phyloP scores from a whole-genome alignment of 23 red algal genomes.

The Gracilariopsis chorda region DNA sequence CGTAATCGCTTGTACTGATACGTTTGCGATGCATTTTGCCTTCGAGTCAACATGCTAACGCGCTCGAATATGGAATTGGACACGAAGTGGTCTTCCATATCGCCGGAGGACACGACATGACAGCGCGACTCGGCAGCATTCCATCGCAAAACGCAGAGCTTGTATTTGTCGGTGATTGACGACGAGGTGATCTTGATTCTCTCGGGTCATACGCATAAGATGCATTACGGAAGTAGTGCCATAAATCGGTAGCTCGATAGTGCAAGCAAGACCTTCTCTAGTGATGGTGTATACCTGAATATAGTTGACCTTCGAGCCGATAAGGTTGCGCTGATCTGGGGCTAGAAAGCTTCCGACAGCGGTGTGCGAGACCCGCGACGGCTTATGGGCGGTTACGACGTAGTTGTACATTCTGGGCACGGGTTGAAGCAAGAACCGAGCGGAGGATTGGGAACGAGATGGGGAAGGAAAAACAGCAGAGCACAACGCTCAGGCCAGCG shows the following conservation, averaged over 20 bases:
- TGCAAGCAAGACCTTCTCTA: constrained; percentile 63
- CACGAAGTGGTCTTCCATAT: constrained; percentile 76
- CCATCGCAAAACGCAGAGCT: constrained; percentile 83
- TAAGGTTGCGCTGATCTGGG: constrained; percentile 63
- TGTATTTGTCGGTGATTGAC: constrained; percentile 82
- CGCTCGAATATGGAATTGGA: constrained; percentile 11
- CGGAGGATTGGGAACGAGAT: too few relatives aligned
- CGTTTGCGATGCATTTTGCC: constrained; percentile 54
- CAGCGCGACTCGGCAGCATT: constrained; percentile 47
- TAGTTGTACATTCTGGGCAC: constrained; percentile 83
- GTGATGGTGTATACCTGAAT: constrained; percentile 83
- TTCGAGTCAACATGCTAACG: constrained; percentile 76
- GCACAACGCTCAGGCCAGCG: too few relatives aligned
- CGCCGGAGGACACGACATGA: constrained; percentile 73
- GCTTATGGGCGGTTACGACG: constrained; percentile 92
- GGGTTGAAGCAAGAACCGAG: too few relatives aligned
- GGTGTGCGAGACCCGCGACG: constrained; percentile 77
- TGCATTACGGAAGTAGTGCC: constrained; percentile 68
- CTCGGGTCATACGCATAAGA: constrained; percentile 41
- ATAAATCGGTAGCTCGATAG: constrained; percentile 81
- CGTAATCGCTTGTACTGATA: constrained; percentile 82
- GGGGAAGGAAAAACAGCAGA: too few relatives aligned
- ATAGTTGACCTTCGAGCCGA: constrained; percentile 71
- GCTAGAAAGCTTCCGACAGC: constrained; percentile 82
- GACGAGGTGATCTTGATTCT: constrained; percentile 78